A percentile compares a stretch with the other conserved stretches of the same genome.
These are phyloP conservation scores for Lonicera japonica DNA, from an alignment of 129 eudicot species.

Conservation along the genomic window DNA sequence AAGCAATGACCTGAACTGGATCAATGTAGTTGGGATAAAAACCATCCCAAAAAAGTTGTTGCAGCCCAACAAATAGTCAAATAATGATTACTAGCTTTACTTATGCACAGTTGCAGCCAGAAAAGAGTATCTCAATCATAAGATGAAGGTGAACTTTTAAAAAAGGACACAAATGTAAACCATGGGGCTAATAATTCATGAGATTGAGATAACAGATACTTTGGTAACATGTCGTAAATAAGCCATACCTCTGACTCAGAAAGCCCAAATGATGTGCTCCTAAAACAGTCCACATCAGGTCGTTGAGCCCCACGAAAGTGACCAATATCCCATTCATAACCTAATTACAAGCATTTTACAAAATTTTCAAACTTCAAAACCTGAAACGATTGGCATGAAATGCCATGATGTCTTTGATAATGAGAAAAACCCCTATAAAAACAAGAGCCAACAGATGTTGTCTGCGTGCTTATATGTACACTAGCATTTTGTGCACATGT, in stretches of 20 bases:
- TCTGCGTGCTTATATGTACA: neutral
- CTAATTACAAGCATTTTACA: conserved; percentile 31
- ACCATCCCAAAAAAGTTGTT: neutral
- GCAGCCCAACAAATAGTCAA: neutral
- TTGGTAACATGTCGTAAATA: neutral
- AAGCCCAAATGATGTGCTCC: conserved; percentile 82
- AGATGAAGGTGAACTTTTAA: no score
- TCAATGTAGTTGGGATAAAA: neutral
- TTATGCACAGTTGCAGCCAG: no score
- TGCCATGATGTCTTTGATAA: neutral
- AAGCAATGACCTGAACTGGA: conserved; percentile 41
- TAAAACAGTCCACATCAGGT: conserved; percentile 91
- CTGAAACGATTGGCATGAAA: conserved; percentile 4
- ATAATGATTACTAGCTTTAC: neutral
- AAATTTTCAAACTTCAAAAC: neutral
- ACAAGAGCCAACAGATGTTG: neutral
- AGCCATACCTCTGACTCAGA: conserved; percentile 62
- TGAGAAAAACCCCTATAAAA: neutral
- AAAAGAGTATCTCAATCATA: no score
- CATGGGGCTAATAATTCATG: neutral
- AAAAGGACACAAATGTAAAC: no score
- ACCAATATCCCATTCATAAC: conserved; percentile 99
- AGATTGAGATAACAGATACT: neutral
- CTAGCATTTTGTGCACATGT: neutral
- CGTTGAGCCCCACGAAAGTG: conserved; percentile 87